A percentile compares a stretch with the other conserved stretches of the same genome.
phyloP scores from a whole-genome alignment of 2,329 filamentous ascomycete genomes.

The Aschersonia sp. region DNA sequence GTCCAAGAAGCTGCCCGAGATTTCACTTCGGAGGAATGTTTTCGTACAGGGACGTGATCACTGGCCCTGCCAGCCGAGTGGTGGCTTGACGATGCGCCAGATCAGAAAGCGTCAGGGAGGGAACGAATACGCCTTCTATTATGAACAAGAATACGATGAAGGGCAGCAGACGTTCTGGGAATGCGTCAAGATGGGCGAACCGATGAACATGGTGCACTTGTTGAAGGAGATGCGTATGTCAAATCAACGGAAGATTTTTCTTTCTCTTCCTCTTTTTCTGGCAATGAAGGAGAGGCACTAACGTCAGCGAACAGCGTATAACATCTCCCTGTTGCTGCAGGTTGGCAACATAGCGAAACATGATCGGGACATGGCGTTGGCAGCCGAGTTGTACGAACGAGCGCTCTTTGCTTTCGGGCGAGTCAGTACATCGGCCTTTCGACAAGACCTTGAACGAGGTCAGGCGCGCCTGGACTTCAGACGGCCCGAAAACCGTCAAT shows the following conservation, averaged over 20 bases:
- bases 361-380: slow-evolving; percentile 73
- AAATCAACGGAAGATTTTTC: too few relatives aligned
- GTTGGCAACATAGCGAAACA: slow-evolving; percentile 87
- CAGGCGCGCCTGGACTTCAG: slow-evolving; percentile 69
- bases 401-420: slow-evolving; percentile 90
- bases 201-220: slow-evolving; percentile 65
- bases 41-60: slow-evolving; percentile 79
- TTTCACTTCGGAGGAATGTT: slow-evolving; percentile 61
- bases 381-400: slow-evolving; percentile 77
- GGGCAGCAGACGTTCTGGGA: slow-evolving; percentile 64
- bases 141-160: slow-evolving; percentile 58
- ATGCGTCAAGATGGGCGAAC: slow-evolving; percentile 72
- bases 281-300: too few relatives aligned
- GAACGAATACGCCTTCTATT: slow-evolving; percentile 59
- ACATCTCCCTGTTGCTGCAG: slow-evolving; percentile 85
- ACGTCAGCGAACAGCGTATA: slow-evolving; percentile 44
- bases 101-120: slow-evolving; percentile 29
- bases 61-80: slow-evolving; percentile 68
- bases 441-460: slow-evolving; percentile 59
- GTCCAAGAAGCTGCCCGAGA: slow-evolving; percentile 48
- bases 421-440: slow-evolving; percentile 70
- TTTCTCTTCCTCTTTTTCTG: too few relatives aligned
- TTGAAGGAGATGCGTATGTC: slow-evolving; percentile 30
- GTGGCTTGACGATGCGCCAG: slow-evolving; percentile 69
- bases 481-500: slow-evolving; percentile 76